phyloP scores from a whole-genome alignment of 78 protist genomes.

The Planoprotostelium fungivorum region DNA sequence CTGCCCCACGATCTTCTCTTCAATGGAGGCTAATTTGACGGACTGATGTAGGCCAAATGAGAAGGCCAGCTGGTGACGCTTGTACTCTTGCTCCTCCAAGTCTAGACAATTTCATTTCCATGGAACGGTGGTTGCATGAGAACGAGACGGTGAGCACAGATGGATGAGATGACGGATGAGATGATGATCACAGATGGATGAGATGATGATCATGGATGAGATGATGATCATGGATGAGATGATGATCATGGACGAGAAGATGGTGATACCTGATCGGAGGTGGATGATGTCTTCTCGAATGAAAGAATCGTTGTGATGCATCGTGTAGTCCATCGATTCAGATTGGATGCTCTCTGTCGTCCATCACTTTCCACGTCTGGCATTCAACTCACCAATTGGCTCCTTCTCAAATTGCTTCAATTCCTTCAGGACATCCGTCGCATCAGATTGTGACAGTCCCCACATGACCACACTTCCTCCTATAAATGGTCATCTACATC shows the following conservation, averaged over 20 bases:
- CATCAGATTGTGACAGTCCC: not conserved
- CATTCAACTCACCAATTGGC: too few relatives aligned
- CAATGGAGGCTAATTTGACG: not conserved
- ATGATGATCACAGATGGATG: not conserved
- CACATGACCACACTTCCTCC: not conserved
- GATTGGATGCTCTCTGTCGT: not conserved
- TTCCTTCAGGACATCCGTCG: not conserved
- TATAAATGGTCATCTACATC: too few relatives aligned
- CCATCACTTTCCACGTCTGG: too few relatives aligned
- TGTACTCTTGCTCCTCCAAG: not conserved
- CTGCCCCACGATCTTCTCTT: not conserved
- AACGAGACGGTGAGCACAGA: not conserved
- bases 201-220: not conserved
- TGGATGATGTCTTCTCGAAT: not conserved
- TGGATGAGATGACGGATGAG: too few relatives aligned
- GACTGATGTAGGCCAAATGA: not conserved
- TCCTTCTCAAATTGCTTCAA: not conserved
- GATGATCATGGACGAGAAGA: not conserved
- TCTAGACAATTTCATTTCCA: too few relatives aligned
- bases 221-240: too few relatives aligned
- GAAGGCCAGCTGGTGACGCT: not conserved
- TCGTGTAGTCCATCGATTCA: not conserved
- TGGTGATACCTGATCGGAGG: not conserved
- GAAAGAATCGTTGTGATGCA: not conserved
- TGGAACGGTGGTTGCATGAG: too few relatives aligned